These are phyloP conservation scores for Pyracantha coccinea DNA, from an alignment of 331 rosid species.

Conservation along the genomic window DNA sequence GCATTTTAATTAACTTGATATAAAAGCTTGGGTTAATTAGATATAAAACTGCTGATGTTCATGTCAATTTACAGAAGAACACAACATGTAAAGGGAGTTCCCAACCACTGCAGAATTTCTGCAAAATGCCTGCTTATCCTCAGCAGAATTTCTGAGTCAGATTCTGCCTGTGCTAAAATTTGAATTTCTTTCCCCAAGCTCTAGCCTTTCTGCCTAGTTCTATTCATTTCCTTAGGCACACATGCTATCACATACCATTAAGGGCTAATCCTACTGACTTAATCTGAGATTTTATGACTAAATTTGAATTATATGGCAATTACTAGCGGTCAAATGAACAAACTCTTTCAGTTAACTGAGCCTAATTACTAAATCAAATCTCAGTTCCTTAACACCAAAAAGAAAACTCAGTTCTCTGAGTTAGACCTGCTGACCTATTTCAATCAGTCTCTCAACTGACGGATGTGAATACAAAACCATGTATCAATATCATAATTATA, in stretches of 20 bases:
- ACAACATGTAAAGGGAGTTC: background rate
- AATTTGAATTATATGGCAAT: background rate
- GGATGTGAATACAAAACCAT: constrained; percentile 25
- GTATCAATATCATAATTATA: background rate
- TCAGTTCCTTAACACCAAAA: background rate
- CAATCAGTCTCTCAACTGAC: background rate
- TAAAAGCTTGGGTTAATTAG: background rate
- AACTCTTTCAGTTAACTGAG: constrained; percentile 26
- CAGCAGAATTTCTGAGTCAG: background rate
- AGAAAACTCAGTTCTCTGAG: background rate
- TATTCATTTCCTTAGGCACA: background rate
- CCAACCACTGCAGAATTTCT: background rate
- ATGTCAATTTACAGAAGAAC: background rate
- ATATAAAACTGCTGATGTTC: background rate
- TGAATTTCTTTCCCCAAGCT: background rate
- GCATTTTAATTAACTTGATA: background rate
- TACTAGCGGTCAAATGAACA: constrained; percentile 35
- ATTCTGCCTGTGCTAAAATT: background rate
- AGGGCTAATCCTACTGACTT: background rate
- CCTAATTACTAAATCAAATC: constrained; percentile 7
- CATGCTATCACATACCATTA: background rate
- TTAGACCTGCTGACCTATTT: background rate
- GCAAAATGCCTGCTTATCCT: background rate
- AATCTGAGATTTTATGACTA: background rate
- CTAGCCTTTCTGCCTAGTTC: background rate